A percentile compares a stretch with the other conserved stretches of the same genome.
Evolutionary conservation across 768 basidiomycete species (phyloP).

Genomic region (Sutorius australiensis): DNA sequence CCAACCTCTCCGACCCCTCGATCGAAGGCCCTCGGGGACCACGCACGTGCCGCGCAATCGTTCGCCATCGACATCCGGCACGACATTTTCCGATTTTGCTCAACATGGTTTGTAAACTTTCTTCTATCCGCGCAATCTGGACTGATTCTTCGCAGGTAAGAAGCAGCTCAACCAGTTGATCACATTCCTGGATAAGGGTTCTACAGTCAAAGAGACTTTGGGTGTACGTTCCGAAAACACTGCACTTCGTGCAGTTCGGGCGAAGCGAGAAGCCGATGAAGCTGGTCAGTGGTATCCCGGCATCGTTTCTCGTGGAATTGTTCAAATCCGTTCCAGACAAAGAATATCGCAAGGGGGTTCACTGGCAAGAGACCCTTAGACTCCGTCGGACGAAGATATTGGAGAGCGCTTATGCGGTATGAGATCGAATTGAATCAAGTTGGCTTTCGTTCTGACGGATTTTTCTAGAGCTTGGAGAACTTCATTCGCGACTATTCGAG

Average conservation of each 20-base stretch:
- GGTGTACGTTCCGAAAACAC: slow-evolving; percentile 56
- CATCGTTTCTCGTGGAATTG: neutral
- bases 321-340: slow-evolving; percentile 51
- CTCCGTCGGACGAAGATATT: slow-evolving; percentile 78
- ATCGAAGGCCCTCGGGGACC: slow-evolving; percentile 67
- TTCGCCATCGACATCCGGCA: slow-evolving; percentile 76
- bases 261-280: slow-evolving; percentile 88
- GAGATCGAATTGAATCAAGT: slow-evolving; percentile 10
- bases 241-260: slow-evolving; percentile 71
- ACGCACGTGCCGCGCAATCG: slow-evolving; percentile 55
- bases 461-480: slow-evolving; percentile 66
- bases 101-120: slow-evolving; percentile 53
- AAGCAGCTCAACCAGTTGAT: slow-evolving; percentile 83
- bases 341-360: slow-evolving; percentile 85
- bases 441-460: slow-evolving; percentile 9
- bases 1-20: slow-evolving; percentile 71
- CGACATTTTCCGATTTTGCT: slow-evolving; percentile 83
- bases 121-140: neutral
- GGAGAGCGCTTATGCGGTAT: slow-evolving; percentile 75
- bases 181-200: slow-evolving; percentile 77
- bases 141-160: slow-evolving; percentile 52
- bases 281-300: slow-evolving; percentile 53
- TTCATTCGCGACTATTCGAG: slow-evolving; percentile 72
- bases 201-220: slow-evolving; percentile 55
- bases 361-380: slow-evolving; percentile 89